Conservation (phyloP, 495 filamentous ascomycete species). For the Aspergillus biplanus region DNA sequence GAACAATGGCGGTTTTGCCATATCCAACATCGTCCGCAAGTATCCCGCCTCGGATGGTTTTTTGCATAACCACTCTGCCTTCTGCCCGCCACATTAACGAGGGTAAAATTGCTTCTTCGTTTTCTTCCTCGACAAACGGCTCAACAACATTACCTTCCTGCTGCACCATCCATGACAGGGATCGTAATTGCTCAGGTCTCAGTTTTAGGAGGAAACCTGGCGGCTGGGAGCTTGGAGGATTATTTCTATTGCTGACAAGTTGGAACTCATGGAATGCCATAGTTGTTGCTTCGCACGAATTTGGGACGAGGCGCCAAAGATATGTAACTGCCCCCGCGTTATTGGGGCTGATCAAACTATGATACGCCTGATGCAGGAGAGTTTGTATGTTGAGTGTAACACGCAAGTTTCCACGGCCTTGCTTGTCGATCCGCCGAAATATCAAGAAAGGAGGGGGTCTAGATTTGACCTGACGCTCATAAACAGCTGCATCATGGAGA, state of each 20-base stretch:
- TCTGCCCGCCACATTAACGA: constrained; percentile 65
- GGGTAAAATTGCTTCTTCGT: constrained; percentile 65
- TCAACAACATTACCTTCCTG: constrained; percentile 55
- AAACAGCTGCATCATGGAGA: constrained; percentile 44
- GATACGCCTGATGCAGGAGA: constrained; percentile 58
- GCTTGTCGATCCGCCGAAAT: constrained; percentile 37
- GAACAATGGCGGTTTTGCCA: constrained; percentile 77
- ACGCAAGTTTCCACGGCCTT: constrained; percentile 35
- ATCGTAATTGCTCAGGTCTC: constrained; percentile 61
- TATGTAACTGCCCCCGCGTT: constrained; percentile 27
- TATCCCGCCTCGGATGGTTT: constrained; percentile 65
- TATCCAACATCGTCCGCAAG: constrained; percentile 79
- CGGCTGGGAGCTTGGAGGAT: constrained; percentile 39
- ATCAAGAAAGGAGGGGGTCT: constrained; percentile 52
- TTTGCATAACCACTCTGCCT: constrained; percentile 48
- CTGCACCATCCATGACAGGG: constrained; percentile 66
- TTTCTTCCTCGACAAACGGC: constrained; percentile 65
- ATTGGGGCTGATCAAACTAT: constrained; percentile 33
- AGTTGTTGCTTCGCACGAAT: constrained; percentile 42
- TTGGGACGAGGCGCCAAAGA: constrained; percentile 57
- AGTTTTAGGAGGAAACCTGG: constrained; percentile 42
- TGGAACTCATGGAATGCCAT: constrained; percentile 38
- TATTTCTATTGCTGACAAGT: constrained; percentile 49
- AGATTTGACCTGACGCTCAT: constrained; percentile 52
- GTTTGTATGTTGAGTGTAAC: constrained; percentile 59